Evolutionary conservation across 2,329 filamentous ascomycete species (phyloP), one percentile per base, ranked within the genome.

Genomic region (Didymella pomorum): DNA sequence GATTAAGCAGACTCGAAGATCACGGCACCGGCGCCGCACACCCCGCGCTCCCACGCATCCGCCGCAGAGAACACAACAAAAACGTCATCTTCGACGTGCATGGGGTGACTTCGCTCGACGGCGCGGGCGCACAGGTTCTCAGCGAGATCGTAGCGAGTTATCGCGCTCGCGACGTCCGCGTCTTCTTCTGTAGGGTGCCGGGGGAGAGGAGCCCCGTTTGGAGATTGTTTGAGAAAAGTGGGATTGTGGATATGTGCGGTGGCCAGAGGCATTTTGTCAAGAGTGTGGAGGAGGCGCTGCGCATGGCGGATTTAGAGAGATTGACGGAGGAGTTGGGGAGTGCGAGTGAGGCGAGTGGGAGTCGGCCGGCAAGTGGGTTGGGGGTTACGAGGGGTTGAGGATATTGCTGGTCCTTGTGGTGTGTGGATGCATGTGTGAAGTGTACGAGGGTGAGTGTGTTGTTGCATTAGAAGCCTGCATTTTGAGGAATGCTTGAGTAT

Each of bases 31-130:
- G 83, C 44, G 82, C 85, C 52, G 92, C 91, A 0, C 95, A 98
- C 69, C 95, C 95, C 0, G 93, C 93, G 0, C 82, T 97, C 18
- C 95, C 95, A 0, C 86, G 91, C 2, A 83, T 96, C 14, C 85
- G 93, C 4, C 82, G 84, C 25, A 85, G 87, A n/a, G 89, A 94
- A 60, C 88, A 91, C 70, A 97, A 97, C 74, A 86, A 88, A 67
- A 97, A 97, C 72, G 84, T 99, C 76, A 93, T 99, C 62, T 98
- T 99, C 71, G 95, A 99, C 74, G 93, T 98, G 8, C 94, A 98
- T 68, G 95, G 95, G n/a, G 95, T 99, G 3, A 97, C 93, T 0
- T 90, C 90, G 26, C 88, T 99, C 69, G 95, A 99, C 73, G 95
- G 93, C 6, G 96, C 93, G 0, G 95, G 94, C 1, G 90, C 92